Percentiles rank a stretch among this genome's conserved stretches.
phyloP scores from a whole-genome alignment of 371 early-diverging fungal species.

The Actinomortierella ambigua region DNA sequence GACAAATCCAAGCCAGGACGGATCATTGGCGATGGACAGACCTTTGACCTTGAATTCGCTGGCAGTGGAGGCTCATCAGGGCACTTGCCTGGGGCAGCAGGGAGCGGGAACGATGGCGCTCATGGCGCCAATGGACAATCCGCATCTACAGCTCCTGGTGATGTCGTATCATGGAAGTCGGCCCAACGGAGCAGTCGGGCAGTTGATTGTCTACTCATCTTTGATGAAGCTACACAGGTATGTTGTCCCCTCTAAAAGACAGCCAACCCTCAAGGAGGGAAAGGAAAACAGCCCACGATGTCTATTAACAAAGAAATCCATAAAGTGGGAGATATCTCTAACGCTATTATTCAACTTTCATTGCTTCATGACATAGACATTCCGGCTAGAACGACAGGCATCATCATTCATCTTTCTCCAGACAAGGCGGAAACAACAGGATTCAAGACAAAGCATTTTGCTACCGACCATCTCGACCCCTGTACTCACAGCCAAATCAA shows the following conservation, averaged over 20 bases:
- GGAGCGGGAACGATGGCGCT: too few species aligned
- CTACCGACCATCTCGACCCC: too few species aligned
- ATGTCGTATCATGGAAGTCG: constrained; percentile 28
- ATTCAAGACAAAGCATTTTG: too few species aligned
- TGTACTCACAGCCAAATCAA: too few species aligned
- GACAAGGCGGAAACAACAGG: constrained; percentile 12
- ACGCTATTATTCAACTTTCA: too few species aligned
- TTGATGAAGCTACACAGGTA: constrained; percentile 45
- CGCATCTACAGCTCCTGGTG: constrained; percentile 11
- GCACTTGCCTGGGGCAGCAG: too few species aligned
- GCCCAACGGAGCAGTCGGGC: constrained; percentile 19
- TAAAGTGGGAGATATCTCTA: too few species aligned
- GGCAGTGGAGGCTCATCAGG: constrained; percentile 19
- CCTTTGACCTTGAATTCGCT: constrained; percentile 39
- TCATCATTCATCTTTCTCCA: constrained; percentile 33
- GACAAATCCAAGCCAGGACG: constrained; percentile 41
- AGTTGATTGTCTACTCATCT: constrained; percentile 40
- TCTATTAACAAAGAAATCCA: too few species aligned
- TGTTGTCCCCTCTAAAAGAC: too few species aligned
- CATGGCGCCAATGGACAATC: constrained; percentile 2
- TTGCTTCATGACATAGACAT: too few species aligned
- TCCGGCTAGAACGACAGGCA: constrained; percentile 34
- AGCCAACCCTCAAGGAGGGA: too few species aligned
- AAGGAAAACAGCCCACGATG: too few species aligned
- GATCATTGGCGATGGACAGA: constrained; percentile 37